These are phyloP conservation scores for Barbatosphaeria neglecta DNA, from an alignment of 495 filamentous ascomycete species.

Conservation along the genomic window DNA sequence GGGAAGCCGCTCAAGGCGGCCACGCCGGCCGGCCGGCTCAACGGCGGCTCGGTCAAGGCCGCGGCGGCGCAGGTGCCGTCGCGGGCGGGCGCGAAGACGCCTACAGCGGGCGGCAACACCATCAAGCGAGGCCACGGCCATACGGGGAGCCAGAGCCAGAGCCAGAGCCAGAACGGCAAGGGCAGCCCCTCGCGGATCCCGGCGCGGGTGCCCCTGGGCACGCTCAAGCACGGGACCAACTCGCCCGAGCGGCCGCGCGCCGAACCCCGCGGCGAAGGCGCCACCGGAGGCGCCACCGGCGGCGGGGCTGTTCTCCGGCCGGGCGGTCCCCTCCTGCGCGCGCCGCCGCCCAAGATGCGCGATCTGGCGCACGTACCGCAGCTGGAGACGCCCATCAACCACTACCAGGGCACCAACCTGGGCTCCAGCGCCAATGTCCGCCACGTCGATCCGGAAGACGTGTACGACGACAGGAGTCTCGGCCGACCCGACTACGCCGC, in stretches of 20 bases:
- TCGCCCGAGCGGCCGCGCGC: conserved; percentile 60
- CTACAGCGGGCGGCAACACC: conserved; percentile 25
- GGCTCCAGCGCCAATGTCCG: conserved; percentile 57
- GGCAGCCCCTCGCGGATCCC: conserved; percentile 71
- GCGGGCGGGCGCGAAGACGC: conserved; percentile 57
- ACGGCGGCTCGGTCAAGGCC: conserved; percentile 26
- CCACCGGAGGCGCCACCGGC: too few species aligned
- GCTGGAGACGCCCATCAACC: conserved; percentile 48
- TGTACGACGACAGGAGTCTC: conserved; percentile 55
- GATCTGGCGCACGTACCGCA: conserved; percentile 59
- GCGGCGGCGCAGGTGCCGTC: conserved; percentile 30
- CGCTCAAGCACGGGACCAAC: conserved; percentile 70
- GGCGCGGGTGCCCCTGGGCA: conserved; percentile 64
- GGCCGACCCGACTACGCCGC: conserved; percentile 2
- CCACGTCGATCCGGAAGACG: conserved; percentile 70
- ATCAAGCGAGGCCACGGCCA: conserved; percentile 18
- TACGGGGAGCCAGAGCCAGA: too few species aligned
- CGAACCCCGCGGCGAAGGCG: conserved; percentile 27
- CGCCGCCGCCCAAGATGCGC: conserved; percentile 83
- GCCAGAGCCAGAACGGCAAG: conserved; percentile 22
- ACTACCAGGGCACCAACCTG: conserved; percentile 54
- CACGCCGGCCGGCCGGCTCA: conserved; percentile 20
- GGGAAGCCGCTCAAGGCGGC: conserved; percentile 28
- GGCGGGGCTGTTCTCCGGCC: conserved; percentile 16
- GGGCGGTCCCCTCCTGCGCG: conserved; percentile 39